phyloP scores from a whole-genome alignment of 768 basidiomycete species.

The Lentinus brumalis region DNA sequence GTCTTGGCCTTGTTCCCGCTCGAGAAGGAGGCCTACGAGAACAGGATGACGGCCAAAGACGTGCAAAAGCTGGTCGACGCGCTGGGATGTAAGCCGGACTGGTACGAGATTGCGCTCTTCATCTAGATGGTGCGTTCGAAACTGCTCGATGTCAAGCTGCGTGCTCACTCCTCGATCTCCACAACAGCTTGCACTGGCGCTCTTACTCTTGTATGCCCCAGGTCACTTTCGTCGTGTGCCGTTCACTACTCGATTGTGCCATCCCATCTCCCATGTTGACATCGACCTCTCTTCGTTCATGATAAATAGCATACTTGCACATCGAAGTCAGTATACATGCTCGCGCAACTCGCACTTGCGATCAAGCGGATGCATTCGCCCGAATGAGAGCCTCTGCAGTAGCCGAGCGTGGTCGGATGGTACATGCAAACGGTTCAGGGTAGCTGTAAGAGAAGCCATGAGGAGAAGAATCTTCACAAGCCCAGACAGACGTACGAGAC shows the following conservation, averaged over 20 bases:
- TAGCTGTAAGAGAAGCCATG: constrained; percentile 13
- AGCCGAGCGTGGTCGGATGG: constrained; percentile 24
- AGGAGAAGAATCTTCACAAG: no score
- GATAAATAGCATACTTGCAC: no score
- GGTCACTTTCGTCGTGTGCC: no score
- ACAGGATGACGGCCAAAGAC: not conserved
- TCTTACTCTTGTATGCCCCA: no score
- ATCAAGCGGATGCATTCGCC: not conserved
- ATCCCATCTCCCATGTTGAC: no score
- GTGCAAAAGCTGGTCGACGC: not conserved
- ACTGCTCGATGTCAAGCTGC: not conserved
- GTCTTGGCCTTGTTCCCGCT: not conserved
- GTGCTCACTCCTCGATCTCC: no score
- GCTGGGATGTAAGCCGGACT: not conserved
- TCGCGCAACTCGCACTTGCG: no score
- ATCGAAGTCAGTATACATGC: no score
- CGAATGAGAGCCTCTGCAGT: constrained; percentile 13
- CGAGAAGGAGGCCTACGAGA: not conserved
- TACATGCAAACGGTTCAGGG: constrained; percentile 27
- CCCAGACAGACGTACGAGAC: not conserved
- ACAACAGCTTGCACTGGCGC: no score
- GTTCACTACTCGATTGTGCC: no score
- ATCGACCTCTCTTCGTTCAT: no score
- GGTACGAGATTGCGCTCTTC: not conserved
- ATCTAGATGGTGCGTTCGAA: not conserved